Conservation (phyloP, 495 filamentous ascomycete species). For the Penicillium robsamsonii region DNA sequence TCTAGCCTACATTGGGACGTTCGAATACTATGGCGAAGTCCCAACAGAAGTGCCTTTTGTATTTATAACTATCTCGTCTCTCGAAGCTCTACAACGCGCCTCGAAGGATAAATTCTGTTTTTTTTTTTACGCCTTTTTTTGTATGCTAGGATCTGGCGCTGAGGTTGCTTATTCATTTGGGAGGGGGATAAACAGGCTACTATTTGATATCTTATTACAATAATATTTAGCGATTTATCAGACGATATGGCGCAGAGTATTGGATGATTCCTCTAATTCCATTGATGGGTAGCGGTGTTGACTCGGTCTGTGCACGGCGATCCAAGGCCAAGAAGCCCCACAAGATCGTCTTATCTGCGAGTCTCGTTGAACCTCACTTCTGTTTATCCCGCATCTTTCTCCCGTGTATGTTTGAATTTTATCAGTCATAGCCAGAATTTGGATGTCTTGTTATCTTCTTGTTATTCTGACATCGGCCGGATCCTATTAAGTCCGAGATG, state of each 20-base stretch:
- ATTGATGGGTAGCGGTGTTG: background rate
- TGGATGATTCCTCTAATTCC: background rate
- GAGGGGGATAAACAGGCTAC: background rate
- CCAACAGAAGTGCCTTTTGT: background rate
- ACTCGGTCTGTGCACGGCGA: conserved; percentile 24
- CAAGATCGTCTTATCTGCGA: conserved; percentile 23
- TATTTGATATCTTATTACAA: background rate
- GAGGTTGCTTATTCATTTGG: background rate
- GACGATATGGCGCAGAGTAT: background rate
- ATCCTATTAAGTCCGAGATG: conserved; percentile 17
- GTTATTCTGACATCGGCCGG: background rate
- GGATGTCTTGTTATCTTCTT: background rate
- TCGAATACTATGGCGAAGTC: conserved; percentile 10
- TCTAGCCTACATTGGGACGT: conserved; percentile 25
- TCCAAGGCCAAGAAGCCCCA: conserved; percentile 24
- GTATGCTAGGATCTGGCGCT: background rate
- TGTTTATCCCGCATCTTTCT: conserved; percentile 1
- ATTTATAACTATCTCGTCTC: background rate
- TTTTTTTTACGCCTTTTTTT: background rate
- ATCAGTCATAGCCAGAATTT: background rate
- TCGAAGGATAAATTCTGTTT: background rate
- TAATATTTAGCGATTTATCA: background rate
- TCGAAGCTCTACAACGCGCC: background rate
- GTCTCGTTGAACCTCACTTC: conserved; percentile 5
- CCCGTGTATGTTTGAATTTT: conserved; percentile 4